phyloP scores from a whole-genome alignment of 208 protist species.

The Phytomonas francai region DNA sequence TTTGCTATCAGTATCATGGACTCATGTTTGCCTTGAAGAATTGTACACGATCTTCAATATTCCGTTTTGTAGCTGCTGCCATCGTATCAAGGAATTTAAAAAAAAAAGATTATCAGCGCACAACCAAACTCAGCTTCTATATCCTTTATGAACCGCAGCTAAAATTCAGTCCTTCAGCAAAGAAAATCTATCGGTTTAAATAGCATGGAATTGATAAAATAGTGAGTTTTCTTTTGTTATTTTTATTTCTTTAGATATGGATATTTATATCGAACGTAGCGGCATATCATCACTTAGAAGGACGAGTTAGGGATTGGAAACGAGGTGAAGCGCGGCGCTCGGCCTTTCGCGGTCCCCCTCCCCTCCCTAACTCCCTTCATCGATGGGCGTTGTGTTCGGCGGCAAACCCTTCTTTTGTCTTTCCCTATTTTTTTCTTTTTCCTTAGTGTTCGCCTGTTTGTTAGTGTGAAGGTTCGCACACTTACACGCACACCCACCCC shows the following conservation, averaged over 20 bases:
- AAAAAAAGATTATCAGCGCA: no score
- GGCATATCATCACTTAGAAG: neutral
- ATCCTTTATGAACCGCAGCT: no score
- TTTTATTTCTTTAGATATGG: slow-evolving; percentile 1
- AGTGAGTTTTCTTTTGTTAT: slow-evolving; percentile 4
- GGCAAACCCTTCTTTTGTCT: neutral
- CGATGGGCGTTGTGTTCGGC: neutral
- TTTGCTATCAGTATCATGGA: no score
- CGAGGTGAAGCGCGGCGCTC: no score
- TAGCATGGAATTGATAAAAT: neutral
- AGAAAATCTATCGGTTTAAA: no score
- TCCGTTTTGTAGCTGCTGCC: no score
- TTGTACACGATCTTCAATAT: no score
- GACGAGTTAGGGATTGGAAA: no score
- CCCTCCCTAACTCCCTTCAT: neutral
- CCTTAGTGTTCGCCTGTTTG: neutral
- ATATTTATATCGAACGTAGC: neutral
- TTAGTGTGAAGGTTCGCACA: neutral
- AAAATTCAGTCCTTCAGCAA: no score
- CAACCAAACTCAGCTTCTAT: no score
- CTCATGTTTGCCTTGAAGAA: no score
- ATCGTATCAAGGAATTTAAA: no score
- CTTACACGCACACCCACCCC: neutral
- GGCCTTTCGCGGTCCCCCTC: neutral
- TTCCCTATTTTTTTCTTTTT: neutral